Percentiles rank a stretch among this genome's conserved stretches.
phyloP scores from a whole-genome alignment of 75 land plant genomes.

The Pinus albicaulis region DNA sequence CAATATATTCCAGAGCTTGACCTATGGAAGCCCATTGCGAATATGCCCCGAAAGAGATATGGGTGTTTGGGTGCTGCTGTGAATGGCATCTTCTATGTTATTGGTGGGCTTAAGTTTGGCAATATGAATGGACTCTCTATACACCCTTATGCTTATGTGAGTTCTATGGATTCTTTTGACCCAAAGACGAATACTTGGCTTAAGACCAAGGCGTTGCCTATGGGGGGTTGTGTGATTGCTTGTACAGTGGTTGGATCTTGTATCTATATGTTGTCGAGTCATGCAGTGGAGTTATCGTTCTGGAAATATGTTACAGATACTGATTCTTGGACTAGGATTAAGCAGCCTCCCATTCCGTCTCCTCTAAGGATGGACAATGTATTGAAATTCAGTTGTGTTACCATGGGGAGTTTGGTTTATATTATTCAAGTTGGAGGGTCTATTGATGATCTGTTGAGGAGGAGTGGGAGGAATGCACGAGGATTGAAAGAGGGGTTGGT shows the following conservation, averaged over 20 bases:
- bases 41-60: constrained; percentile 66
- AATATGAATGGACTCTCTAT: constrained; percentile 17
- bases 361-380: constrained; percentile 62
- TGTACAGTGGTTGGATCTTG: constrained; percentile 64
- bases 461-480: constrained; percentile 42
- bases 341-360: constrained; percentile 69
- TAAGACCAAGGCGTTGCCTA: constrained; percentile 63
- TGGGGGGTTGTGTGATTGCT: constrained; percentile 92
- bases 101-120: constrained; percentile 77
- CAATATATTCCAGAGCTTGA: constrained; percentile 72
- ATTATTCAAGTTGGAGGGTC: constrained; percentile 67
- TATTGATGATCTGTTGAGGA: constrained; percentile 59
- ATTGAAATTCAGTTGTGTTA: constrained; percentile 66
- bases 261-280: constrained; percentile 83
- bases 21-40: constrained; percentile 61
- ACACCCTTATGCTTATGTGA: constrained; percentile 57
- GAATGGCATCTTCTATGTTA: constrained; percentile 77
- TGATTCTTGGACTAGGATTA: constrained; percentile 68
- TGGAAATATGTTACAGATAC: constrained; percentile 71
- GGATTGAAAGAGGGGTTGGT: constrained; percentile 69
- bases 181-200: constrained; percentile 58
- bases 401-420: constrained; percentile 58
- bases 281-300: constrained; percentile 90
- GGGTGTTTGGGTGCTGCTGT: constrained; percentile 89
- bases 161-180: constrained; percentile 82